Evolutionary conservation across 1,284 basidiomycete genomes (phyloP).

Genomic region (Melanopsichium pennsylvanicum): DNA sequence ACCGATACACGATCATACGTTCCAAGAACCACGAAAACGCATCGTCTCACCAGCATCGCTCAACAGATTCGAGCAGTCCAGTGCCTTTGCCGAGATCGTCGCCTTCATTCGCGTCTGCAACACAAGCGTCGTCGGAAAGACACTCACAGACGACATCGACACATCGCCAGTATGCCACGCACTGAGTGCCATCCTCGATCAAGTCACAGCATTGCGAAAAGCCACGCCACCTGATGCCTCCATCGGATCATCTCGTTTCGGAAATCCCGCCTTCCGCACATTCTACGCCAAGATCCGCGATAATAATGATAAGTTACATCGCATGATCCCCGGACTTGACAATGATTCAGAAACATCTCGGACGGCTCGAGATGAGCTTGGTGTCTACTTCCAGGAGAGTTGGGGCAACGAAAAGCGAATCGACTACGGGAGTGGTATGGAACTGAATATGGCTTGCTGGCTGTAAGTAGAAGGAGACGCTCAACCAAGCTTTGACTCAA

Average conservation of each 20-base stretch:
- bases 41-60: slow-evolving; percentile 84
- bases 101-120: slow-evolving; percentile 81
- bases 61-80: slow-evolving; percentile 79
- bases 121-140: slow-evolving; percentile 77
- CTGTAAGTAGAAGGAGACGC: slow-evolving; percentile 72
- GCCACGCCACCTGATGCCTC: slow-evolving; percentile 81
- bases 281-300: slow-evolving; percentile 85
- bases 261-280: slow-evolving; percentile 92
- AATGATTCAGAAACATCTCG: slow-evolving; percentile 35
- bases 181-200: slow-evolving; percentile 59
- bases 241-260: slow-evolving; percentile 90
- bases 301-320: slow-evolving; percentile 68
- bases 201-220: slow-evolving; percentile 66
- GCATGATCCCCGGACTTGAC: slow-evolving; percentile 62
- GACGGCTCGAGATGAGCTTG: slow-evolving; percentile 60
- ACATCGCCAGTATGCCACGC: slow-evolving; percentile 23
- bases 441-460: slow-evolving; percentile 97
- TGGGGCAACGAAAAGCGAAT: slow-evolving; percentile 93
- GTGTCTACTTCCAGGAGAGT: slow-evolving; percentile 81
- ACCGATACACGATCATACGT: slow-evolving; percentile 13
- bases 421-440: slow-evolving; percentile 99
- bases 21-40: slow-evolving; percentile 71
- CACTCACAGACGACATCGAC: slow-evolving; percentile 71
- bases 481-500: too few species aligned
- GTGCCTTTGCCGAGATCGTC: slow-evolving; percentile 77